Conservation (phyloP, 2,329 filamentous ascomycete genomes). For the Fusarium armeniacum region DNA sequence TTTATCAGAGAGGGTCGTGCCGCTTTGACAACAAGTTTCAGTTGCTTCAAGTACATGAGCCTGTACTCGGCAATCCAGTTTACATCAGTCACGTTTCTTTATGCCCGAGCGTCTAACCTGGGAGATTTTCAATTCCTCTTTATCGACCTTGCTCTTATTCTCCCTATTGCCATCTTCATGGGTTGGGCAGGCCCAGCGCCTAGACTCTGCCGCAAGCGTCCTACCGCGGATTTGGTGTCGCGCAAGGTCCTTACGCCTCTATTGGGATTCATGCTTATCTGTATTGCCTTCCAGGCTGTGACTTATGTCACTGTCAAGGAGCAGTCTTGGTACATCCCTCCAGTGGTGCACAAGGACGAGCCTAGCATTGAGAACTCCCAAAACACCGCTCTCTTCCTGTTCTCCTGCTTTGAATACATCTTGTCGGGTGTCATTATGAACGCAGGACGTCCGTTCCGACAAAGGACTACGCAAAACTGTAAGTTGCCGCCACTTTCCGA, state of each 20-base stretch:
- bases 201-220: conserved; percentile 83
- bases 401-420: conserved; percentile 96
- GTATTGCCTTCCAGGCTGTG: conserved; percentile 80
- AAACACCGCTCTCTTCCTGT: conserved; percentile 90
- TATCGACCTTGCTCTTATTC: conserved; percentile 91
- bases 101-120: conserved; percentile 91
- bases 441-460: conserved; percentile 91
- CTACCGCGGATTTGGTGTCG: conserved; percentile 91
- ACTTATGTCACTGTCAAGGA: conserved; percentile 80
- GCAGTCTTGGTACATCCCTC: conserved; percentile 90
- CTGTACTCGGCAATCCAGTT: conserved; percentile 99
- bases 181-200: conserved; percentile 92
- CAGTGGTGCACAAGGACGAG: conserved; percentile 80
- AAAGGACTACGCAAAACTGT: conserved; percentile 85
- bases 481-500: conserved; percentile 50
- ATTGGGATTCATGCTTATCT: conserved; percentile 88
- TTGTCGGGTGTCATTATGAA: conserved; percentile 89
- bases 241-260: conserved; percentile 92
- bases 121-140: conserved; percentile 99
- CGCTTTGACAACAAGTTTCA: conserved; percentile 97
- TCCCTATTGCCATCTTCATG: conserved; percentile 99
- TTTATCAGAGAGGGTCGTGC: conserved; percentile 83
- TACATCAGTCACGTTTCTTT: conserved; percentile 95
- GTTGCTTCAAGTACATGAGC: conserved; percentile 99
- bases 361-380: conserved; percentile 92